A percentile compares a stretch with the other conserved stretches of the same genome.
These are phyloP conservation scores for Rhododendron ovatum DNA, from an alignment of 148 eudicot genomes.

Conservation along the genomic window DNA sequence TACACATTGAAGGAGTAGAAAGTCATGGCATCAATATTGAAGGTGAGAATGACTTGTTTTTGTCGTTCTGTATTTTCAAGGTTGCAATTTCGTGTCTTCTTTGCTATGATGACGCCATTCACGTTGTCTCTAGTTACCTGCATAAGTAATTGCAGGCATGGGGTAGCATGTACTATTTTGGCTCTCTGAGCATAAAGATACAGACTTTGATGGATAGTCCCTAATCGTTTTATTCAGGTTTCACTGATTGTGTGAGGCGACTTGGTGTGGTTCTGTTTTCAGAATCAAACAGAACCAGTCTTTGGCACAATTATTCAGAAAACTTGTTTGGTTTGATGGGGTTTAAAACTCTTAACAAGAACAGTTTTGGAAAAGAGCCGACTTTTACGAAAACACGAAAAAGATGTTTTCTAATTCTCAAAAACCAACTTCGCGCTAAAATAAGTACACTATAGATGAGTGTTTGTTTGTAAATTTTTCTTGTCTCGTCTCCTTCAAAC, in stretches of 20 bases:
- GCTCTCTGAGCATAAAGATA: not conserved
- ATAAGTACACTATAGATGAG: not conserved
- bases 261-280: not conserved
- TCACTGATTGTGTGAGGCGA: not conserved
- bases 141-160: not conserved
- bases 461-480: not conserved
- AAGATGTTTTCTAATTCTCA: not conserved
- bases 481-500: not conserved
- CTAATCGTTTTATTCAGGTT: not conserved
- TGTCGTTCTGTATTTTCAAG: not conserved
- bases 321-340: not conserved
- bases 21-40: not conserved
- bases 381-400: not conserved
- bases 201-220: not conserved
- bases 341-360: not conserved
- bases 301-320: not conserved
- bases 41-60: not conserved
- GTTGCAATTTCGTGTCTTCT: not conserved
- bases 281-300: not conserved
- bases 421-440: not conserved
- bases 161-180: not conserved
- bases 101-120: not conserved
- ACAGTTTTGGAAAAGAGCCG: not conserved
- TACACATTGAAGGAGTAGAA: conserved; percentile 30
- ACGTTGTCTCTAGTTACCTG: not conserved